A percentile compares a stretch with the other conserved stretches of the same genome.
Conservation (phyloP, 768 basidiomycete species). For the Lactarius sanguifluus region DNA sequence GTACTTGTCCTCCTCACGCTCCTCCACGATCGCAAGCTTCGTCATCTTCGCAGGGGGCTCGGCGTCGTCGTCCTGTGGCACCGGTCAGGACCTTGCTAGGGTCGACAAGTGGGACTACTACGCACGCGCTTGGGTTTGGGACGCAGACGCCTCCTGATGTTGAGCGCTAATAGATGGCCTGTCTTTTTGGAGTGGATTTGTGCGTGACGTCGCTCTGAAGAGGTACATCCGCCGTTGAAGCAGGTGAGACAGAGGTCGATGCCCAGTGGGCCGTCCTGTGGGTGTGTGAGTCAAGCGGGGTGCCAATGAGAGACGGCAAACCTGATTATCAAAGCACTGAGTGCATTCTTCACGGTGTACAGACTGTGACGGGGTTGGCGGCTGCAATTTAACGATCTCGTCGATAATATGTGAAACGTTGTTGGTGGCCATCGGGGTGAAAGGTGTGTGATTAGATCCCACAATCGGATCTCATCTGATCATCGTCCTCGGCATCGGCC, state of each 20-base stretch:
- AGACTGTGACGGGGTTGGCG: slow-evolving; percentile 64
- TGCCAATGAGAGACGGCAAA: slow-evolving; percentile 30
- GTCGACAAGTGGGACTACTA: slow-evolving; percentile 38
- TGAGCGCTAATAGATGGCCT: slow-evolving; percentile 74
- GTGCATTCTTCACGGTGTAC: slow-evolving; percentile 95
- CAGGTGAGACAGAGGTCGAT: slow-evolving; percentile 89
- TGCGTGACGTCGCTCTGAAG: slow-evolving; percentile 65
- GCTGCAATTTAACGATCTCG: slow-evolving; percentile 48
- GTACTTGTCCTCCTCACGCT: slow-evolving; percentile 88
- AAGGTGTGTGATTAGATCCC: slow-evolving; percentile 15
- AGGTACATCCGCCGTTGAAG: slow-evolving; percentile 91
- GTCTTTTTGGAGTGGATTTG: slow-evolving; percentile 67
- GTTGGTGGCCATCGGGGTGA: slow-evolving; percentile 40
- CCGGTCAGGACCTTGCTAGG: neutral
- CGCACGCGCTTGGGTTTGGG: slow-evolving; percentile 64
- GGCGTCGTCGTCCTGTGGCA: slow-evolving; percentile 58
- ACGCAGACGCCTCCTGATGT: slow-evolving; percentile 73
- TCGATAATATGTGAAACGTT: slow-evolving; percentile 33
- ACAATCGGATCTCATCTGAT: neutral
- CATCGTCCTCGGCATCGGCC: slow-evolving; percentile 6
- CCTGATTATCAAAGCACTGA: slow-evolving; percentile 95
- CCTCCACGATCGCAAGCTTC: slow-evolving; percentile 85
- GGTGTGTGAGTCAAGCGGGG: neutral
- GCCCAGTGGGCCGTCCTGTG: slow-evolving; percentile 69
- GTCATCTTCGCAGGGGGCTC: slow-evolving; percentile 89